phyloP scores from a whole-genome alignment of 202 grass and related monocot genomes.

The Bolboschoenoplectus hybrid region DNA sequence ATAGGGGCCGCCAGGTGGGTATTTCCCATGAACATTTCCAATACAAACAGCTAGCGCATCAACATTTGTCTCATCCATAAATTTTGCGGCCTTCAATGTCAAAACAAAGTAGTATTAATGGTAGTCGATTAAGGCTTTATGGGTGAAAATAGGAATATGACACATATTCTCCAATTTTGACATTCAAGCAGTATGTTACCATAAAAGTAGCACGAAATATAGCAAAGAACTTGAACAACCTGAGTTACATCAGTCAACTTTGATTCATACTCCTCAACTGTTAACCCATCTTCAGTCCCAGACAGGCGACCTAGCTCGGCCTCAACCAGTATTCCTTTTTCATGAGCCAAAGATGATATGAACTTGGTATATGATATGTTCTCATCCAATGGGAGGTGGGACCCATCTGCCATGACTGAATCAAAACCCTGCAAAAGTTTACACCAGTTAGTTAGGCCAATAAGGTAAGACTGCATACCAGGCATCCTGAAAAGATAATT shows the following conservation, averaged over 20 bases:
- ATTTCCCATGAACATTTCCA: constrained; percentile 94
- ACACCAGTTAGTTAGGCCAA: constrained; percentile 32
- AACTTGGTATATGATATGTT: constrained; percentile 72
- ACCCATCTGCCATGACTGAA: constrained; percentile 96
- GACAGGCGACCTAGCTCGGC: constrained; percentile 92
- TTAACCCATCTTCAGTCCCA: constrained; percentile 88
- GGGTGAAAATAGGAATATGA: background rate
- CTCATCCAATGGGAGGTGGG: constrained; percentile 69
- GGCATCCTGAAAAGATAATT: background rate
- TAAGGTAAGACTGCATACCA: background rate
- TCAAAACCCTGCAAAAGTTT: constrained; percentile 73
- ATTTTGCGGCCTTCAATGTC: constrained; percentile 64
- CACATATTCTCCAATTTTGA: background rate
- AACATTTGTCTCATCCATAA: constrained; percentile 80
- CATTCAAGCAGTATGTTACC: background rate
- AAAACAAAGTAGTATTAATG: constrained; percentile 30
- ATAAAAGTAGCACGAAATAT: background rate
- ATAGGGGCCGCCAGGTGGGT: constrained; percentile 70
- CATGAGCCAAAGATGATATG: constrained; percentile 67
- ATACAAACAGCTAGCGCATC: constrained; percentile 93
- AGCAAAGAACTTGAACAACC: constrained; percentile 45
- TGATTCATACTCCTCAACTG: constrained; percentile 85
- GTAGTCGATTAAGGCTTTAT: background rate
- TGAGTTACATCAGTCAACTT: constrained; percentile 79
- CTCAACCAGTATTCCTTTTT: constrained; percentile 79